Base-by-base conservation (phyloP, 257 asterid genomes). In the Scutellaria galericulata region DNA sequence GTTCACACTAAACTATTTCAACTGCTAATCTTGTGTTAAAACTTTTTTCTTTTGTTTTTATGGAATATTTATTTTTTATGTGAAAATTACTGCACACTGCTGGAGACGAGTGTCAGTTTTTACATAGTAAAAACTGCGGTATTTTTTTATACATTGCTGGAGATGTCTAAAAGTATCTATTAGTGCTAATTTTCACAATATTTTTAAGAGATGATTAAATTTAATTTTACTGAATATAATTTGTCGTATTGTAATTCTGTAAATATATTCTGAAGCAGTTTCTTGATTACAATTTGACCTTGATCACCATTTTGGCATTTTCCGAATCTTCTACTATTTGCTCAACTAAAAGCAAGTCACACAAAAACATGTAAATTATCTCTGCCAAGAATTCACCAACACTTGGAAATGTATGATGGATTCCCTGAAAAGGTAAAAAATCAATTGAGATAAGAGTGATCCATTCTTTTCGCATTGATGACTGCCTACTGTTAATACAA, bases 401-500 rank as follows among this genome's bases (percentile, higher is more conserved):
- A 18, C n/a, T 31, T 31, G 37, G 37, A 60, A 24, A 37, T 72
- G 15, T 60, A 20, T 39, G 45, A 64, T 14, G 50, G 2, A 31
- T 31, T 31, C 5, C 54, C 62, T 22, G 56, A 14, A 55, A 73
- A 73, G 40, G 65, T 73, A 67, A 55, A 53, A 44, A 6, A 52
- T 9, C 40, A 48, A 71, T 39, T 60, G 37, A 71, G 61, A 40
- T 35, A 55, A 56, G 39, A 44, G 12, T 68, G 73, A 18, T 20
- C 64, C 64, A 63, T 39, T 20, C 67, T 18, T 69, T 55, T 69
- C 42, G 13, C 54, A 40, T 55, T 59, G 46, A 72, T 48, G 52
- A 62, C 48, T 37, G 44, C 10, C 45, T 41, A 73, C 22, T 63
- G 39, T 22, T 41, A 73, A 27, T 65, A 42, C 53, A 14, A 64